Evolutionary conservation across 345 rosid species (phyloP), one percentile per base, ranked within the genome.

Genomic region (Bruguiera gymnorhiza): DNA sequence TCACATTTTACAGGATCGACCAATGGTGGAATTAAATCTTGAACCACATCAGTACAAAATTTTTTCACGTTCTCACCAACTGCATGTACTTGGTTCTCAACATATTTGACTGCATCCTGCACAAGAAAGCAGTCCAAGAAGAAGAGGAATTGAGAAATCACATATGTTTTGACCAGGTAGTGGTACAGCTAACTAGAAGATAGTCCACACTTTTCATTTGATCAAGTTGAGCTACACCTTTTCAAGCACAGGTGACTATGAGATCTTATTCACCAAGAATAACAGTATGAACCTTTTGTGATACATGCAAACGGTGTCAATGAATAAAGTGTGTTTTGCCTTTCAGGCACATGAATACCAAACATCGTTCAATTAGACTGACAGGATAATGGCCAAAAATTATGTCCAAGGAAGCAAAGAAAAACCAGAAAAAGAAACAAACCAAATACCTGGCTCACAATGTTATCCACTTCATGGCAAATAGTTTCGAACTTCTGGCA

Each of bases 401-500:
- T 18, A 11, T 6, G 11, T 6, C 26, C 46, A 48, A 9, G 46
- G 10, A 3, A 15, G 50, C 19, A 8, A 27, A 50, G 32, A 19
- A 10, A 46, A 46, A 18, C 69, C 16, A 26, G 23, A 27, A 3
- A 16, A 23, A 20, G 16, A 27, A 50, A 46, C 31, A 55, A 32
- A 59, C 54, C 3, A 13, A 34, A 23, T 84, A 84, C 89, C 93
- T 88, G 83, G 65, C 75, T 74, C 79, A 86, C 75, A 60, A 85
- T 81, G 71, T 64, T 77, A 66, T 89, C 97, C 63, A 89, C 85
- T 63, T 88, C 92, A 19, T 78, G 81, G 79, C 86, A 76, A 67
- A 92, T 63, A 2, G 78, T 82, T 83, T 89, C 97, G 61, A 89
- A 80, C 79, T 85, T 92, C 80, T 84, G 87, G 73, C 68, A 86